Base-by-base conservation (phyloP, 2,329 filamentous ascomycete species). In the Sporothrix luriei region DNA sequence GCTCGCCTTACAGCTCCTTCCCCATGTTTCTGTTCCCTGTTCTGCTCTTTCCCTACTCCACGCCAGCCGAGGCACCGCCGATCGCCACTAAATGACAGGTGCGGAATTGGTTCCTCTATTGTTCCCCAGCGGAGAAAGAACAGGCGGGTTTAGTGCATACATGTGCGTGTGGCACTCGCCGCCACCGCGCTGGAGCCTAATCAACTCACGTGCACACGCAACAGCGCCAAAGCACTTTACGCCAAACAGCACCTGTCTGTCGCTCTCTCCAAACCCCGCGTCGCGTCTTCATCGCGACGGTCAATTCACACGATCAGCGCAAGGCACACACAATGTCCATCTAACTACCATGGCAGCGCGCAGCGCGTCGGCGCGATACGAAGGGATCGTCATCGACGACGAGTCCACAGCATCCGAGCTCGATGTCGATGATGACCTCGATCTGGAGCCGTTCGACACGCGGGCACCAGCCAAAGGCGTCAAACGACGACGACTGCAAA, bases 261-360 rank as follows among this genome's bases (percentile, higher is more conserved):
- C 54, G 19, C 19, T 38, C 9, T 3, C 29, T 57, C 52, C 40
- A 24, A 46, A 3, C 33, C 19, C 24, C 46, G 48, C 57, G 46
- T 46, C 67, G 67, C 57, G 67, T 69, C 48, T 49, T 48, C 38
- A 43, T n/a, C 38, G 55, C 24, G 16, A 57, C 38, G 14, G 21
- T 11, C 55, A 49, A 14, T 24, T 33, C n/a, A 19, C 48, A 26
- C 48, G 1, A 21, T 21, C 6, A n/a, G 1, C 48, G 9, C 19
- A 49, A 9, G 19, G 48, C 40, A 16, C 14, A 21, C 16, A 24
- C 59, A 38, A 55, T 43, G 38, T 40, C 14, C 6, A 16, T 26
- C 2, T 51, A 24, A 26, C 54, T 43, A 72, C 16, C 16, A 73
- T 73, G 72, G 65, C 70, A 40, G 65, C 67, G 48, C 70, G 61